A percentile compares a stretch with the other conserved stretches of the same genome.
Conservation (phyloP, 768 basidiomycete species). For the Lentinula aciculospora region DNA sequence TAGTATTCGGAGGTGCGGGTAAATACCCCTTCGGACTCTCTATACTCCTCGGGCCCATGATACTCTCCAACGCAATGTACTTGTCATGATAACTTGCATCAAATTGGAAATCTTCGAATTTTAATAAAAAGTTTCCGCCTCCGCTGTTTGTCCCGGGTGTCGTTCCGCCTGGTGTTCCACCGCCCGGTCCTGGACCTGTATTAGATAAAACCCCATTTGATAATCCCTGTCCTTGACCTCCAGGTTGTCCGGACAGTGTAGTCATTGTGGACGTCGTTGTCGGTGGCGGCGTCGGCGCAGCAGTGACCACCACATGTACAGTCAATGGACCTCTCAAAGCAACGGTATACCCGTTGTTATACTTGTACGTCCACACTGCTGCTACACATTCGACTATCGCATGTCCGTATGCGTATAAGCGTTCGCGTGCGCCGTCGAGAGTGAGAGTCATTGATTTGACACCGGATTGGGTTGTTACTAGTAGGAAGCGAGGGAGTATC, state of each 20-base stretch:
- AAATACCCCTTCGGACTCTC: conserved; percentile 33
- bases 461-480: conserved; percentile 79
- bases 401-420: conserved; percentile 37
- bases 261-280: background rate
- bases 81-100: conserved; percentile 73
- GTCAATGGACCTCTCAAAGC: conserved; percentile 71
- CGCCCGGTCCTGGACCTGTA: background rate
- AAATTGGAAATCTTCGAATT: conserved; percentile 71
- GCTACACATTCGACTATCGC: conserved; percentile 64
- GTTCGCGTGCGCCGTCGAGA: conserved; percentile 73
- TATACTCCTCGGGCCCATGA: conserved; percentile 42
- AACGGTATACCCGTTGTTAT: conserved; percentile 74
- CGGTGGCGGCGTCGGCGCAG: conserved; percentile 15
- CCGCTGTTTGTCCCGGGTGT: background rate
- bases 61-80: conserved; percentile 60
- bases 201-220: background rate
- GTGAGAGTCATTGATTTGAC: conserved; percentile 80
- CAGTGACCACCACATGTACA: conserved; percentile 48
- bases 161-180: background rate
- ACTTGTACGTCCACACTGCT: conserved; percentile 80
- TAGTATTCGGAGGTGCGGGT: conserved; percentile 23
- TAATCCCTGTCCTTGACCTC: too few species aligned
- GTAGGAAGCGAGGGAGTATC: conserved; percentile 79
- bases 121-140: conserved; percentile 31
- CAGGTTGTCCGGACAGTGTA: too few species aligned